Conservation (phyloP, 225 moss, liverwort and hornwort genomes). For the Straminergon stramineum region DNA sequence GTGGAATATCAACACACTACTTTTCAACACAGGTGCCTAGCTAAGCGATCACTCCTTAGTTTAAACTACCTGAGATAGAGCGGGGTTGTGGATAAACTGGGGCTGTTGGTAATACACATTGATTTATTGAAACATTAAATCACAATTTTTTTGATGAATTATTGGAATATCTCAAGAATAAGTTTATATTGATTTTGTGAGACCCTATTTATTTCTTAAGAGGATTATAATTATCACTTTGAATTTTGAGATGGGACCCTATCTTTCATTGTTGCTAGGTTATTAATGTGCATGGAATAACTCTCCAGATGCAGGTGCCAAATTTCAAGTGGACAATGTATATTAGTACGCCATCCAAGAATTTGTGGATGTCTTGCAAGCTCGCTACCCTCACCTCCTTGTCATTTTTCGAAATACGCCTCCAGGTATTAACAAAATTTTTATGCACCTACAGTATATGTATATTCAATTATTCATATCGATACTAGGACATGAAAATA, state of each 20-base stretch:
- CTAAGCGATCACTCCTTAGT: not conserved
- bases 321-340: not conserved
- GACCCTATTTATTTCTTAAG: not conserved
- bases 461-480: not conserved
- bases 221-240: not conserved
- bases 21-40: not conserved
- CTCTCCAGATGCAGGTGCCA: not conserved
- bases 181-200: not conserved
- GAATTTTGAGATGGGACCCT: not conserved
- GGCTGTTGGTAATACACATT: not conserved
- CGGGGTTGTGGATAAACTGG: not conserved
- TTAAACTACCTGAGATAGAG: not conserved
- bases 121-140: not conserved
- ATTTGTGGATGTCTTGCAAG: not conserved
- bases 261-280: not conserved
- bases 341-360: not conserved
- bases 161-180: not conserved
- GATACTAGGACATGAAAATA: not conserved
- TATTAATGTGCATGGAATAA: too few species aligned
- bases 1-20: not conserved
- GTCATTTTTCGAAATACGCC: not conserved
- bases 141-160: not conserved
- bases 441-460: not conserved
- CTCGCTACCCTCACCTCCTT: not conserved
- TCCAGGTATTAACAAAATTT: not conserved